Conservation (phyloP, 2,329 filamentous ascomycete species). For the Parascedosporium putredinis region DNA sequence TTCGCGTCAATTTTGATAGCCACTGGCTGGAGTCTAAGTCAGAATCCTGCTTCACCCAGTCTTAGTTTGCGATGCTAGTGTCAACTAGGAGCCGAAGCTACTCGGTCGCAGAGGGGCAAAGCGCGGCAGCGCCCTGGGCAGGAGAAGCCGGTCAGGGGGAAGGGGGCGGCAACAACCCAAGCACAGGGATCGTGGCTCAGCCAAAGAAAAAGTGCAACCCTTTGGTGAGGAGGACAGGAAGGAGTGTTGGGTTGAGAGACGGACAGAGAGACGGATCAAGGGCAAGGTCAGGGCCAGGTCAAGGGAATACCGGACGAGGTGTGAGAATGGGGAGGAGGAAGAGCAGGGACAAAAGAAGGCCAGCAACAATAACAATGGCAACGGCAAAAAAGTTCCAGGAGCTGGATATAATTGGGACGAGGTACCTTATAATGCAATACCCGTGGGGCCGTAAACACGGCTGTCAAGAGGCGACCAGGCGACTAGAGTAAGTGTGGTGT, state of each 20-base stretch:
- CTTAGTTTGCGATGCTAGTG: not conserved
- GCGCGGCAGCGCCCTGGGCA: no score
- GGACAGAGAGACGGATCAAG: not conserved
- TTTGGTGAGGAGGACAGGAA: not conserved
- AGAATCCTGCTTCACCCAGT: not conserved
- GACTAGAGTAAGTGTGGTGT: no score
- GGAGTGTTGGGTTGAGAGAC: not conserved
- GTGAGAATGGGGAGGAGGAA: not conserved
- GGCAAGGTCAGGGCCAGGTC: no score
- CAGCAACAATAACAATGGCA: no score
- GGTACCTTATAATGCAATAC: constrained; percentile 4
- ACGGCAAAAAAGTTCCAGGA: no score
- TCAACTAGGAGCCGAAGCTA: no score
- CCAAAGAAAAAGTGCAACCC: not conserved
- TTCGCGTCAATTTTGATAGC: not conserved
- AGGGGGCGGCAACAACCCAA: not conserved
- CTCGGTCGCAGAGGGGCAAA: no score
- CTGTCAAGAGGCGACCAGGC: not conserved
- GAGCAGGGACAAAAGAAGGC: not conserved
- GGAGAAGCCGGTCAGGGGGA: no score
- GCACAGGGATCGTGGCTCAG: not conserved
- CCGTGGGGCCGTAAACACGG: not conserved
- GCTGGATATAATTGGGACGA: constrained; percentile 2
- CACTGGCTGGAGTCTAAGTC: no score
- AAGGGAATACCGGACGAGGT: not conserved